Evolutionary conservation across 1,139 yeast species (phyloP).

Genomic region (Hemisphaericaspora lyxosophila): DNA sequence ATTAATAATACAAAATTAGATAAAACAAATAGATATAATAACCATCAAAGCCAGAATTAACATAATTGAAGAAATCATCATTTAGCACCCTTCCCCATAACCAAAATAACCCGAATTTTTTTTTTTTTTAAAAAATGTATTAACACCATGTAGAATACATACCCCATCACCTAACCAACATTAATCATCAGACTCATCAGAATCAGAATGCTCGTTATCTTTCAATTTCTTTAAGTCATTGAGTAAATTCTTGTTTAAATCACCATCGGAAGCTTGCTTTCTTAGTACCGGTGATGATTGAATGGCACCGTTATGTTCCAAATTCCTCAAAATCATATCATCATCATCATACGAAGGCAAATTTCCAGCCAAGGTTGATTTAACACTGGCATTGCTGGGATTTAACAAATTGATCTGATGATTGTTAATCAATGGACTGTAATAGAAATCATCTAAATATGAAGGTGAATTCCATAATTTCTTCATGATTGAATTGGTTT

Average conservation of each 20-base stretch:
- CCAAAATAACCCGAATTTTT: too few species aligned
- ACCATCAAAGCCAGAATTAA: too few species aligned
- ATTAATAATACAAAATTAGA: background rate
- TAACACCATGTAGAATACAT: too few species aligned
- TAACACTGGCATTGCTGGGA: background rate
- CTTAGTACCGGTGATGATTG: slow-evolving; percentile 13
- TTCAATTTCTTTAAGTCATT: slow-evolving; percentile 13
- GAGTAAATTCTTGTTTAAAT: slow-evolving; percentile 8
- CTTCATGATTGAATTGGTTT: slow-evolving; percentile 43
- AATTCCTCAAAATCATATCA: slow-evolving; percentile 51
- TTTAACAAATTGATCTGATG: slow-evolving; percentile 10
- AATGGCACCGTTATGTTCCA: slow-evolving; percentile 24
- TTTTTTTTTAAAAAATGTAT: too few species aligned
- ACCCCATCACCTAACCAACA: background rate
- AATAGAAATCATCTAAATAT: slow-evolving; percentile 64
- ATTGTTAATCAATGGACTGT: slow-evolving; percentile 50
- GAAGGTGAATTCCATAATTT: slow-evolving; percentile 65
- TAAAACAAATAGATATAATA: background rate
- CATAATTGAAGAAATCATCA: too few species aligned
- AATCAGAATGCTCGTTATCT: slow-evolving; percentile 2
- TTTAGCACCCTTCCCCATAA: too few species aligned
- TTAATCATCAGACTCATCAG: background rate
- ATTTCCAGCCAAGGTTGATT: slow-evolving; percentile 12
- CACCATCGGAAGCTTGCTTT: background rate
- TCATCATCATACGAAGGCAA: slow-evolving; percentile 53